Conservation (phyloP, 805 yeast species). For the Lachancea mirantina region DNA sequence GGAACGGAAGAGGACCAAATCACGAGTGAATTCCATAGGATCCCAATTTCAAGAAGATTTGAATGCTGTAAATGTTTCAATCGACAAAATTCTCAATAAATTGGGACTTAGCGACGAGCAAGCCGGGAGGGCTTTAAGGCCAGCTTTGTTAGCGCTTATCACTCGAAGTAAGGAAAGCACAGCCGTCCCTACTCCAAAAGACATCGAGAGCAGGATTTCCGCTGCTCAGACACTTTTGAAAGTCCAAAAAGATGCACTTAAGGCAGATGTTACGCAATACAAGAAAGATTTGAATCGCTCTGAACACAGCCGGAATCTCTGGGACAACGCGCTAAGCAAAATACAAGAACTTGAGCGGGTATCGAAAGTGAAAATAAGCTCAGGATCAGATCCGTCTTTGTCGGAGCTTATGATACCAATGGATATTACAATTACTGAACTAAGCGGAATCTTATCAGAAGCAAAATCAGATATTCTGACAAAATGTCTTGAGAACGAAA, state of each 20-base stretch:
- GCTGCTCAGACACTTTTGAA: slow-evolving; percentile 23
- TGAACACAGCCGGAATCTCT: slow-evolving; percentile 13
- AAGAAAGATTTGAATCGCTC: slow-evolving; percentile 18
- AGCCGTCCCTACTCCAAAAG: too few species aligned
- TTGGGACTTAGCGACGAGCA: slow-evolving; percentile 15
- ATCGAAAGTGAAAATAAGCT: slow-evolving; percentile 8
- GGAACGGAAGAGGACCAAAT: slow-evolving; percentile 16
- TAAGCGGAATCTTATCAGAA: slow-evolving; percentile 1
- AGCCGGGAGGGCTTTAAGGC: too few species aligned
- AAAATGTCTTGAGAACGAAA: slow-evolving; percentile 13
- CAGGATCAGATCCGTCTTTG: slow-evolving; percentile 2
- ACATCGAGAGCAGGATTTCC: too few species aligned
- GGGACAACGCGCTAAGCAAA: slow-evolving; percentile 19
- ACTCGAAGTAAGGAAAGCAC: too few species aligned
- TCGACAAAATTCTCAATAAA: slow-evolving; percentile 13
- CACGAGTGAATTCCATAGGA: slow-evolving; percentile 13
- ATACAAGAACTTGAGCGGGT: slow-evolving; percentile 19
- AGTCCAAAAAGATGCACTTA: slow-evolving; percentile 17
- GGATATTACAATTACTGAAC: background rate
- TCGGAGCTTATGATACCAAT: slow-evolving; percentile 2
- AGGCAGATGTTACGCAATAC: slow-evolving; percentile 19
- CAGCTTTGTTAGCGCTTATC: too few species aligned
- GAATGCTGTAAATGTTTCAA: slow-evolving; percentile 8
- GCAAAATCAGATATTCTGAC: slow-evolving; percentile 1
- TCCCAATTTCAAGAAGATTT: slow-evolving; percentile 13